phyloP scores from a whole-genome alignment of 2,329 filamentous ascomycete species.

The Pseudocercospora ulei region DNA sequence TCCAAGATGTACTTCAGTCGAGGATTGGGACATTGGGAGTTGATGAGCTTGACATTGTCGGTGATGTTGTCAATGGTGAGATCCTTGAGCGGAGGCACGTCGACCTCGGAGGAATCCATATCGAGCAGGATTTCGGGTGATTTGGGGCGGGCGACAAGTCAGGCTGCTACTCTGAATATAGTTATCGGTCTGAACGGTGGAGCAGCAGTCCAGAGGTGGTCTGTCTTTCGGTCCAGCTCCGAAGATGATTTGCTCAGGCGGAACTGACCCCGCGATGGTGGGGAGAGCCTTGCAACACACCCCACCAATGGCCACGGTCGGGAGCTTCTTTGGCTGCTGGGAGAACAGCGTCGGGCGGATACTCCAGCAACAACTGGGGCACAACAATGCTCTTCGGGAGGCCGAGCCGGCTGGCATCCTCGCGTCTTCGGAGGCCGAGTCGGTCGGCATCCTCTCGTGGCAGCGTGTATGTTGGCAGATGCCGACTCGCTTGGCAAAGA shows the following conservation, averaged over 20 bases:
- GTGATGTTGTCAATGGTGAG: conserved; percentile 73
- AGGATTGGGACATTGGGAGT: conserved; percentile 56
- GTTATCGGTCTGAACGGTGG: not conserved
- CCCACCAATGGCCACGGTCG: conserved; percentile 9
- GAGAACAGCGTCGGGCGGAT: not conserved
- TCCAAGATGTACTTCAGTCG: conserved; percentile 64
- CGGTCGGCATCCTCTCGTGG: too few relatives aligned
- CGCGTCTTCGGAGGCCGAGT: too few relatives aligned
- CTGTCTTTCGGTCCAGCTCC: conserved; percentile 16
- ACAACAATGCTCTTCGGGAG: not conserved
- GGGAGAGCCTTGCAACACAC: too few relatives aligned
- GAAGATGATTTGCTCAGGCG: conserved; percentile 16
- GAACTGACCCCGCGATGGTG: conserved; percentile 18
- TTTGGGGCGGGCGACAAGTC: not conserved
- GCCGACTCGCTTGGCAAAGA: not conserved
- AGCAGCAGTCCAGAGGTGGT: conserved; percentile 3
- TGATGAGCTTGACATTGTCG: conserved; percentile 63
- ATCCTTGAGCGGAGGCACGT: conserved; percentile 53
- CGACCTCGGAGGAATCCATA: conserved; percentile 41
- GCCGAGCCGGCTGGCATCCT: not conserved
- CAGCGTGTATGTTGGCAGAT: not conserved
- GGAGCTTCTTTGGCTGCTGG: conserved; percentile 12
- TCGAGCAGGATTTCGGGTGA: not conserved
- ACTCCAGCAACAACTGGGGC: not conserved
- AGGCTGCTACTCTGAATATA: conserved; percentile 8